Conservation (phyloP, 2,329 filamentous ascomycete genomes). For the Talaromyces sp. region DNA sequence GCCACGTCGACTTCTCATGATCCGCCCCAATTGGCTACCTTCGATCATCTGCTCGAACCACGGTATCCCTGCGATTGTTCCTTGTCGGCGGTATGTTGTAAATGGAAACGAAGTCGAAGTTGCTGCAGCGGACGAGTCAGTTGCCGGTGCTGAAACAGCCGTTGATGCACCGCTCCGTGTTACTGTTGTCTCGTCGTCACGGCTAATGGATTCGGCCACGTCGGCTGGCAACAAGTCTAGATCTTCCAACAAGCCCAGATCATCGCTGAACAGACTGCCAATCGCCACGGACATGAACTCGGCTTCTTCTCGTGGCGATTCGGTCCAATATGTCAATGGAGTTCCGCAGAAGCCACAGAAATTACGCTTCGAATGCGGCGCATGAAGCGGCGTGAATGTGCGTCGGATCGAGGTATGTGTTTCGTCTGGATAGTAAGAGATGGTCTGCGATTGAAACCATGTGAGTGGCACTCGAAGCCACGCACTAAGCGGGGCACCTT, state of each 20-base stretch:
- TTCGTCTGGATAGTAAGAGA: conserved; percentile 74
- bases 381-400: conserved; percentile 56
- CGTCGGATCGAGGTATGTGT: conserved; percentile 60
- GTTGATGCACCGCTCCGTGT: background rate
- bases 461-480: conserved; percentile 76
- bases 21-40: conserved; percentile 64
- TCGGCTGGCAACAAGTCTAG: conserved; percentile 62
- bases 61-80: conserved; percentile 55
- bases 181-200: background rate
- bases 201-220: conserved; percentile 21
- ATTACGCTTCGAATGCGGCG: conserved; percentile 59
- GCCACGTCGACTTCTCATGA: conserved; percentile 55
- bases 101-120: conserved; percentile 14
- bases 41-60: conserved; percentile 83
- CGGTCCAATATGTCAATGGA: conserved; percentile 76
- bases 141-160: background rate
- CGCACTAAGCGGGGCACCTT: conserved; percentile 68
- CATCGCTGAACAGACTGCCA: conserved; percentile 66
- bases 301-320: conserved; percentile 62
- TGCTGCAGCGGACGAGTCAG: conserved; percentile 12
- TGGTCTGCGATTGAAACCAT: conserved; percentile 73
- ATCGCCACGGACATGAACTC: conserved; percentile 76
- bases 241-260: conserved; percentile 67
- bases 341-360: conserved; percentile 94
- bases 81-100: conserved; percentile 31